Evolutionary conservation across 1,139 yeast species (phyloP).

Genomic region (Geotrichum macrosporum): DNA sequence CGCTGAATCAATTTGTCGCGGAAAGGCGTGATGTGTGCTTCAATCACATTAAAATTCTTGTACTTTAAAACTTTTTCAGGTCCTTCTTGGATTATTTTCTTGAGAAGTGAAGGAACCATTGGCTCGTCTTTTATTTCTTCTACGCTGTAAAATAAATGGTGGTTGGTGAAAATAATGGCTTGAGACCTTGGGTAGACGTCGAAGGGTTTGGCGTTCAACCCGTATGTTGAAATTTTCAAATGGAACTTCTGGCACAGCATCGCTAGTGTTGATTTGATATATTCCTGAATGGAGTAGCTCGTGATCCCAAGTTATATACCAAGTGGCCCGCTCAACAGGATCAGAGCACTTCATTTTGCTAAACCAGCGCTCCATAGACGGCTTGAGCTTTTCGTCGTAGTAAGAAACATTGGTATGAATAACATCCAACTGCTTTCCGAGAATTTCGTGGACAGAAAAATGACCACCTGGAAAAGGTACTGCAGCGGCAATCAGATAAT

Average conservation of each 20-base stretch:
- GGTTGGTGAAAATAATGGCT: constrained; percentile 59
- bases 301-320: constrained; percentile 72
- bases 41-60: constrained; percentile 53
- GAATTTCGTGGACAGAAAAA: constrained; percentile 54
- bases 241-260: constrained; percentile 31
- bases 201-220: constrained; percentile 61
- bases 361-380: constrained; percentile 75
- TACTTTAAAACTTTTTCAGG: constrained; percentile 62
- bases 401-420: constrained; percentile 73
- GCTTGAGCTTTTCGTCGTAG: constrained; percentile 58
- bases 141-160: constrained; percentile 63
- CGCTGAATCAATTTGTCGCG: constrained; percentile 54
- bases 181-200: constrained; percentile 61
- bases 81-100: constrained; percentile 59
- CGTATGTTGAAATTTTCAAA: constrained; percentile 51
- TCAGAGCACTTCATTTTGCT: constrained; percentile 53
- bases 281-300: constrained; percentile 50
- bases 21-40: constrained; percentile 57
- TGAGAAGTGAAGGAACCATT: constrained; percentile 59
- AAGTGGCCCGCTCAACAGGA: constrained; percentile 70
- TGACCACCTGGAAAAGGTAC: constrained; percentile 79
- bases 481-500: constrained; percentile 66
- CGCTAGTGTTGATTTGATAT: constrained; percentile 46
- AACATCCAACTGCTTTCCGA: constrained; percentile 58
- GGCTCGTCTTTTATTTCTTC: constrained; percentile 81